A percentile compares a stretch with the other conserved stretches of the same genome.
Conservation (phyloP, 2,329 filamentous ascomycete species). For the Thielaviopsis punctulata region DNA sequence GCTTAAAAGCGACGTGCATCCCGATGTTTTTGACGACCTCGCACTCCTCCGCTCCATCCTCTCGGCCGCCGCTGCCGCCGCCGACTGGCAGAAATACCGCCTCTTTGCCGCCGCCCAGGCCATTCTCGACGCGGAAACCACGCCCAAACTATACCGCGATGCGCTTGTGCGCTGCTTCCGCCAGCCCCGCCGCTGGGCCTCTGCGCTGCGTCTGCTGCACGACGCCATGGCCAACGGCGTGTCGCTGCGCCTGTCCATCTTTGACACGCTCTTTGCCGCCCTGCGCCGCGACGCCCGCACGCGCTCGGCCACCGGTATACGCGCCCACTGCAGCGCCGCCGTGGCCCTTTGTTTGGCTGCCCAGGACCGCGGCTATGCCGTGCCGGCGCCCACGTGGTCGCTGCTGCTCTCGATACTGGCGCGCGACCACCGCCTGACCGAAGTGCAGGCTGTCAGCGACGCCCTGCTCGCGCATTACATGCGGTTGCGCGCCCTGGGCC, state of each 20-base stretch:
- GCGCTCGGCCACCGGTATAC: not conserved
- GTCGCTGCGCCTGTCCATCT: constrained; percentile 1
- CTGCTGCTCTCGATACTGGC: constrained; percentile 1
- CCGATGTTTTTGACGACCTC: constrained; percentile 35
- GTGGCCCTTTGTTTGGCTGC: constrained; percentile 3
- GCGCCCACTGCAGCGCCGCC: not conserved
- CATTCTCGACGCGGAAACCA: constrained; percentile 13
- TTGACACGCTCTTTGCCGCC: constrained; percentile 4
- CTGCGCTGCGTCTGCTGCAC: constrained; percentile 4
- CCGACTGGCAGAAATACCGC: constrained; percentile 25
- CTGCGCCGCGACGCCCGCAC: not conserved
- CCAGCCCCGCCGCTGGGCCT: constrained; percentile 18
- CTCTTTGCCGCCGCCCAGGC: constrained; percentile 27
- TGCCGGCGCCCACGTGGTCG: constrained; percentile 5
- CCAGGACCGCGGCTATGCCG: constrained; percentile 4
- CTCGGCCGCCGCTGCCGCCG: constrained; percentile 17
- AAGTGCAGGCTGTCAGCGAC: not conserved
- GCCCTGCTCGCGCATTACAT: not conserved
- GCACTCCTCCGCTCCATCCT: constrained; percentile 24
- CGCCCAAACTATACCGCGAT: constrained; percentile 12
- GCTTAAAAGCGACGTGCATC: constrained; percentile 33
- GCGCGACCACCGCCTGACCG: not conserved
- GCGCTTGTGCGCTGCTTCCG: constrained; percentile 17
- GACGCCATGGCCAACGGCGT: not conserved
- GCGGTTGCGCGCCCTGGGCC: not conserved